Percentiles rank a stretch among this genome's conserved stretches.
These are phyloP conservation scores for Golubevia pallescens DNA, from an alignment of 1,284 basidiomycete genomes.

Conservation along the genomic window DNA sequence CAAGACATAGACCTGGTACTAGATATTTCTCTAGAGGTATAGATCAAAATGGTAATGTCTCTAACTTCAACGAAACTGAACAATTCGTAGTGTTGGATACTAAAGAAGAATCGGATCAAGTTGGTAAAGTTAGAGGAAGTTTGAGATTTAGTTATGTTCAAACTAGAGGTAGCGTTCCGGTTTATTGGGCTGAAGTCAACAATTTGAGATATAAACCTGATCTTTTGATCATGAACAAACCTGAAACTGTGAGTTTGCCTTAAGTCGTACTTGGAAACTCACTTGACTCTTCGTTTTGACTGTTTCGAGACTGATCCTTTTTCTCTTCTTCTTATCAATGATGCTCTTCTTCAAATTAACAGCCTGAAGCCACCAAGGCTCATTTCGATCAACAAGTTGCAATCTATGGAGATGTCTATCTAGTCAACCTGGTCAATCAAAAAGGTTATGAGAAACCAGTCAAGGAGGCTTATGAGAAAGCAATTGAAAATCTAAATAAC, in stretches of 20 bases:
- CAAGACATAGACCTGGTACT: conserved; percentile 90
- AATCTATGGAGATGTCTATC: conserved; percentile 78
- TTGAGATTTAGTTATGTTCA: conserved; percentile 78
- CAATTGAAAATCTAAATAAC: conserved; percentile 71
- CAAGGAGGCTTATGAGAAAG: conserved; percentile 91
- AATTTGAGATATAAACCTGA: conserved; percentile 96
- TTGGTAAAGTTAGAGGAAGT: conserved; percentile 14
- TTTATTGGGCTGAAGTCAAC: conserved; percentile 97
- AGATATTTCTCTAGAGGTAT: conserved; percentile 96
- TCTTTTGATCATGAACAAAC: conserved; percentile 90
- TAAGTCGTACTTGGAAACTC: no score
- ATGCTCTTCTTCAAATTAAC: no score
- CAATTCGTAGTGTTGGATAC: conserved; percentile 69
- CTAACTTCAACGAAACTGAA: conserved; percentile 67
- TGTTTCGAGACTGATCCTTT: no score
- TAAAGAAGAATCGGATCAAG: not conserved
- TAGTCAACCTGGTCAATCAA: conserved; percentile 94
- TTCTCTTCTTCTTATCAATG: no score
- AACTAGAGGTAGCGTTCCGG: conserved; percentile 88
- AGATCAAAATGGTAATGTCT: conserved; percentile 71
- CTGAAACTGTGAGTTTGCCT: conserved; percentile 70
- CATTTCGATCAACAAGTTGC: conserved; percentile 80
- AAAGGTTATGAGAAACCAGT: conserved; percentile 92
- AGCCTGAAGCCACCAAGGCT: conserved; percentile 75
- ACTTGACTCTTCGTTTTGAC: no score